Conservation (phyloP, 83 land plant species). For the Thuja plicata region DNA sequence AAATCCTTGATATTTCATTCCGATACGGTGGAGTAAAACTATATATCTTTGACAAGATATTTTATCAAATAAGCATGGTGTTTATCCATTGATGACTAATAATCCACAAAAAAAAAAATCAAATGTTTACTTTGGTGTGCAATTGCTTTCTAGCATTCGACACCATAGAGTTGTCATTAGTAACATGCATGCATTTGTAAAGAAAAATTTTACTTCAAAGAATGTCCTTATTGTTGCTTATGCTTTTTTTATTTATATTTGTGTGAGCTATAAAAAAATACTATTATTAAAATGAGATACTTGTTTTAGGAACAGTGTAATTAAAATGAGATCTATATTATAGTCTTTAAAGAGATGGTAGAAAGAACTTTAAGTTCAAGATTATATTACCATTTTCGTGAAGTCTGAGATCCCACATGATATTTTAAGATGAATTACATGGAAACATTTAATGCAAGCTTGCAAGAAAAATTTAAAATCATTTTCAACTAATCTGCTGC, state of each 20-base stretch:
- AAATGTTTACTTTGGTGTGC: not conserved
- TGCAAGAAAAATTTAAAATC: no score
- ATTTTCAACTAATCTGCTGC: no score
- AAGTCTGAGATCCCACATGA: not conserved
- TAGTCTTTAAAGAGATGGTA: not conserved
- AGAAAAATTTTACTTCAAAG: no score
- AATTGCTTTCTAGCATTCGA: not conserved
- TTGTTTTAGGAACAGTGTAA: not conserved
- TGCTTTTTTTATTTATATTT: not conserved
- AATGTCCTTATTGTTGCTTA: no score
- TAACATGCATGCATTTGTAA: no score
- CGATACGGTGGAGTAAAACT: not conserved
- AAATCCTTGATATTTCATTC: constrained; percentile 3
- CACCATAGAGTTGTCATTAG: not conserved
- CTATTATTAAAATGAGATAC: not conserved
- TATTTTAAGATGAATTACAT: no score
- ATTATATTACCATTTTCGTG: not conserved
- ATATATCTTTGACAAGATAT: not conserved
- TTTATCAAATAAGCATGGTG: not conserved
- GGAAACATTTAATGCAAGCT: no score
- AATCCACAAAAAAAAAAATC: not conserved
- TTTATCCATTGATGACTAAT: not conserved
- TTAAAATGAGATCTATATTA: not conserved
- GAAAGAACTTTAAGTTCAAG: not conserved
- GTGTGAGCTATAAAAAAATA: not conserved